Base-by-base conservation (phyloP, 2,329 filamentous ascomycete genomes). In the Sphaceloma murrayae region DNA sequence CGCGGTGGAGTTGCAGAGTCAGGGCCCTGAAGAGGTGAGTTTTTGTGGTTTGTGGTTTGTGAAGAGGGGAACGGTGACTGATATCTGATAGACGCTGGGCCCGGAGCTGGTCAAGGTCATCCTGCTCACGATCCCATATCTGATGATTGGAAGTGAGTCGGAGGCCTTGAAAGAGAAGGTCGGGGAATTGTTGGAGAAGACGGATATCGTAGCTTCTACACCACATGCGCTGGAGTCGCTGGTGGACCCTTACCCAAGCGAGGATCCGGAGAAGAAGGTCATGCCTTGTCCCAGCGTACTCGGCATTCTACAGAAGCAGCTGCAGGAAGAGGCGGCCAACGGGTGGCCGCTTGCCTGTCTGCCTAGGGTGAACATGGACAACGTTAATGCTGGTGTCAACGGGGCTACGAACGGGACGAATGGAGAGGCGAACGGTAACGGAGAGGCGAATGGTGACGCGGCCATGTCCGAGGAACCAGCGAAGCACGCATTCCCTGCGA, bases 41-140 rank as follows among this genome's bases (percentile, higher is more conserved):
- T 8, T n/a, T 18, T 7, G 24, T 27, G 24, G 11, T 11, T 6
- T 7, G 7, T 27, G 4, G 5, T 13, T 16, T 34, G 30, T 7
- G 14, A 19, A 4, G 9, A 6, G 10, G 7, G 9, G 17, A n/a
- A 32, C 26, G 2, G 38, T 27, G 34, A n/a, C 51, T 56, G 32
- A 58, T 32, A 43, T 38, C n/a, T 48, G 48, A 54, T 51, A 77
- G 72, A 65, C 75, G 32, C 65, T 82, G 39, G 77, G 78, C 14
- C 65, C 93, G 31, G 91, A 96, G 66, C 75, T 98, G 24, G 87
- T 95, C 61, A 96, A 95, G 66, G 88, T 95, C 54, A 95, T 98
- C 52, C 77, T 96, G 33, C 77, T 95, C 38, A 94, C 89, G 0
- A 83, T 98, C 47, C 89, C 91, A 0, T 98, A 96, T 61, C 72